These are phyloP conservation scores for Saitozyma sp. DNA, from an alignment of 768 basidiomycete genomes.

Conservation along the genomic window DNA sequence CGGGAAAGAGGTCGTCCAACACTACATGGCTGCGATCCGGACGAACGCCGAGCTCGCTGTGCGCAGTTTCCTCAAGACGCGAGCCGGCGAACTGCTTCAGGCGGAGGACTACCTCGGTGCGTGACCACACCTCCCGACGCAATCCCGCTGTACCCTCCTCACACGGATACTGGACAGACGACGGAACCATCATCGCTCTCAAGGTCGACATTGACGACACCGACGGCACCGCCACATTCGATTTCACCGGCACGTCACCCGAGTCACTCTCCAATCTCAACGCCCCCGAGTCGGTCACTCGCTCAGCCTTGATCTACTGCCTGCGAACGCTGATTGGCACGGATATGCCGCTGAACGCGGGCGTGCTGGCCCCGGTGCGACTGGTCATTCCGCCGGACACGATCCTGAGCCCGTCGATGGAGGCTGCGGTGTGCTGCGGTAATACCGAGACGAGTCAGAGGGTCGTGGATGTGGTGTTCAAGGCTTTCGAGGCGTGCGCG, in stretches of 20 bases:
- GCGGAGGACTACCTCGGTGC: too few relatives aligned
- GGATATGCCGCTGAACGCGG: conserved; percentile 46
- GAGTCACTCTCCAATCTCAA: conserved; percentile 53
- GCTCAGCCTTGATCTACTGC: conserved; percentile 48
- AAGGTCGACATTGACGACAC: conserved; percentile 72
- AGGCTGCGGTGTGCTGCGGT: conserved; percentile 88
- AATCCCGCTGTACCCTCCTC: too few relatives aligned
- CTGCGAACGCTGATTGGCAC: conserved; percentile 35
- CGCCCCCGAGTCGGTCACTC: conserved; percentile 33
- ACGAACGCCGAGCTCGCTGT: conserved; percentile 86
- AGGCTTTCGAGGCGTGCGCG: conserved; percentile 86
- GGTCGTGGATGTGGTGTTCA: conserved; percentile 88
- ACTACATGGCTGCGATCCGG: conserved; percentile 58
- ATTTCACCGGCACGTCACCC: conserved; percentile 61
- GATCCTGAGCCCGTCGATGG: conserved; percentile 75
- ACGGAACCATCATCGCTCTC: conserved; percentile 55
- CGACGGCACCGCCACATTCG: conserved; percentile 75
- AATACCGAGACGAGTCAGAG: conserved; percentile 89
- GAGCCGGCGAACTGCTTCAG: too few relatives aligned
- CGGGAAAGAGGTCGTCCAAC: conserved; percentile 15
- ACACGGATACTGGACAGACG: conserved; percentile 32
- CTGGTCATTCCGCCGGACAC: conserved; percentile 79
- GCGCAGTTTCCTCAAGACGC: conserved; percentile 65
- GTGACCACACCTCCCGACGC: conserved; percentile 53
- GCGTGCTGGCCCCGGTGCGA: conserved; percentile 44